Evolutionary conservation across 1,284 basidiomycete genomes (phyloP), one percentile per base, ranked within the genome.

Genomic region (Malassezia cuniculi): DNA sequence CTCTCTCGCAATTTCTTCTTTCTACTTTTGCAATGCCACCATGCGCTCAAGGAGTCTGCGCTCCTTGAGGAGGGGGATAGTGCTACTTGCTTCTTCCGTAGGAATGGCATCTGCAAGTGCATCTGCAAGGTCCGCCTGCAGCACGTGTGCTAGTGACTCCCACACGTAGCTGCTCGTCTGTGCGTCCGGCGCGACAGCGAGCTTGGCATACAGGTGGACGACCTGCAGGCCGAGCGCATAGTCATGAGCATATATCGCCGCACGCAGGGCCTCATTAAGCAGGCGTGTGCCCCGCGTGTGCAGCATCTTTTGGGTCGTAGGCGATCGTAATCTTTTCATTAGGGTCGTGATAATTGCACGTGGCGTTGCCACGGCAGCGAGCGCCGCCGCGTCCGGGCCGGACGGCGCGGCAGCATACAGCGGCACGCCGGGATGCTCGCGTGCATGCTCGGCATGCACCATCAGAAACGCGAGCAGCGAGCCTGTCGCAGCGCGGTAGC

Each of bases 211-310:
- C 22, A 34, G 28, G 8, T 18, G 28, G 20, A 39, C 8, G 12
- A 27, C 35, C 24, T 27, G 22, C 27, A 34, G 27, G 8, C 36
- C 42, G 12, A 29, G 36, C 6, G 37, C 20, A 5, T 12, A 31
- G 21, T 45, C 42, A 22, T 26, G 27, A 3, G 24, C 19, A 3
- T 4, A 7, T 5, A 45, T 22, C 34, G 39, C 19, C 3, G 42
- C 42, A 6, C 25, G 16, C 21, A 45, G 25, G 15, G 31, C 36
- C 12, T 26, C 20, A 17, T 45, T 45, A 14, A 45, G 25, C 20
- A 45, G 18, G 2, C 5, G 3, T 11, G 20, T 30, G 24, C 41
- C 41, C 8, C 32, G 29, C 14, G 16, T 11, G 16, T 19, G n/a
- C 3, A 33, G 8, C 4, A 28, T 20, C 2, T 4, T n/a, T 9